Conservation (phyloP, 805 yeast species). For the Candida endomychidarum region DNA sequence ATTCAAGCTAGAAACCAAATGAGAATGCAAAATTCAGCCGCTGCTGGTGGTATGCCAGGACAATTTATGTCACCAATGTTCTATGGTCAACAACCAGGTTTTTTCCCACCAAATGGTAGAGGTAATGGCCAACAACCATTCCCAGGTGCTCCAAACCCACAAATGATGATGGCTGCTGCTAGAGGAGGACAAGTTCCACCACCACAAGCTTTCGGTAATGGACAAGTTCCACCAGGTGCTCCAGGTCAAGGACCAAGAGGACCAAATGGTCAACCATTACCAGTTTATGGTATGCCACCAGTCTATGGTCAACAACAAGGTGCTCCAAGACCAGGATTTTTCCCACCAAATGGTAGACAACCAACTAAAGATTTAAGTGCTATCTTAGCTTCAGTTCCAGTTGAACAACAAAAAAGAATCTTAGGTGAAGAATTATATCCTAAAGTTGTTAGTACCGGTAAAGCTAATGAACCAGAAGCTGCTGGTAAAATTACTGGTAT, state of each 20-base stretch:
- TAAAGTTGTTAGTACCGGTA: slow-evolving; percentile 81
- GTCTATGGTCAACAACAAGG: slow-evolving; percentile 60
- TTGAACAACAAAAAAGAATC: slow-evolving; percentile 93
- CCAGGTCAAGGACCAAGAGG: slow-evolving; percentile 54
- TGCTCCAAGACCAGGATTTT: slow-evolving; percentile 53
- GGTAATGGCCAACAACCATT: slow-evolving; percentile 60
- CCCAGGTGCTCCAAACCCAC: slow-evolving; percentile 81
- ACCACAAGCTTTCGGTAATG: slow-evolving; percentile 45
- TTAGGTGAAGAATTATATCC: slow-evolving; percentile 97
- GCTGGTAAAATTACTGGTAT: slow-evolving; percentile 99
- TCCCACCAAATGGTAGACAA: slow-evolving; percentile 49
- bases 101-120: slow-evolving; percentile 81
- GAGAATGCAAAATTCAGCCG: slow-evolving; percentile 97
- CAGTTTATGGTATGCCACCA: slow-evolving; percentile 85
- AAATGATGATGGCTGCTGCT: slow-evolving; percentile 57
- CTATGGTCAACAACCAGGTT: slow-evolving; percentile 81
- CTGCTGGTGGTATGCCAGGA: slow-evolving; percentile 75
- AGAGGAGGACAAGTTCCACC: slow-evolving; percentile 63
- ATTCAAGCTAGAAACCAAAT: slow-evolving; percentile 97
- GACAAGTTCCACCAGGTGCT: slow-evolving; percentile 16
- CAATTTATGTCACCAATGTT: slow-evolving; percentile 87
- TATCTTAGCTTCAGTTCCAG: slow-evolving; percentile 63
- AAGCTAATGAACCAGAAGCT: slow-evolving; percentile 87
- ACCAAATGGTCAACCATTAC: slow-evolving; percentile 83
- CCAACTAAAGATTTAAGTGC: slow-evolving; percentile 58